A percentile compares a stretch with the other conserved stretches of the same genome.
phyloP scores from a whole-genome alignment of 371 early-diverging fungal genomes.

The Apophysomyces trapeziformis region DNA sequence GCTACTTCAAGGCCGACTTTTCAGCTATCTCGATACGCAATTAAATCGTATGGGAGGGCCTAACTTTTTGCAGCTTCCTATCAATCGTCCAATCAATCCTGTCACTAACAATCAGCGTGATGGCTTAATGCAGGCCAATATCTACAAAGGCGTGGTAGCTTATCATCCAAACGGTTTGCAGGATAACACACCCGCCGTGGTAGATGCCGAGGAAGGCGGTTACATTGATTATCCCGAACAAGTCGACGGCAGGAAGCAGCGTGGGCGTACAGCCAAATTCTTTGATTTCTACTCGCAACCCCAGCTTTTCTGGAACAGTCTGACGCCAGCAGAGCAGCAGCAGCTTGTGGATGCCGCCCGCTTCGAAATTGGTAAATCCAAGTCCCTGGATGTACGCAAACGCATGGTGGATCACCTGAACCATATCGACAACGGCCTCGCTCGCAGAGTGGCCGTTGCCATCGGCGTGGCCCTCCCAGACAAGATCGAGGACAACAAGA shows the following conservation, averaged over 20 bases:
- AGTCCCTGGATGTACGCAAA: conserved; percentile 32
- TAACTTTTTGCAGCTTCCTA: conserved; percentile 59
- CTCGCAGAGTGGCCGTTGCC: conserved; percentile 41
- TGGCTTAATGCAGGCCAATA: conserved; percentile 40
- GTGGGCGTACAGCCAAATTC: conserved; percentile 33
- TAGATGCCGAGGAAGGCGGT: conserved; percentile 26
- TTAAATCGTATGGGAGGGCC: conserved; percentile 48
- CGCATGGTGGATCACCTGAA: conserved; percentile 42
- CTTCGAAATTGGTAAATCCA: conserved; percentile 47
- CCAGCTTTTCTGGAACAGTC: conserved; percentile 47
- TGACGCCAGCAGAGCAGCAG: conserved; percentile 44
- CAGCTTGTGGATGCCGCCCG: conserved; percentile 44
- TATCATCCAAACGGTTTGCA: conserved; percentile 41
- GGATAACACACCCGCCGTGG: conserved; percentile 34
- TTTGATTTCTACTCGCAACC: conserved; percentile 54
- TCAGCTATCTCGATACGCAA: conserved; percentile 60
- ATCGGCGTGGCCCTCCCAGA: conserved; percentile 37
- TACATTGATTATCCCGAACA: conserved; percentile 44
- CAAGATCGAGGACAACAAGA: conserved; percentile 26
- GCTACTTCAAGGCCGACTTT: conserved; percentile 59
- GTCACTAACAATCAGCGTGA: conserved; percentile 61
- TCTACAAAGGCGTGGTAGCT: conserved; percentile 33
- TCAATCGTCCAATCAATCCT: conserved; percentile 47
- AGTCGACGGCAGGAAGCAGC: conserved; percentile 24
- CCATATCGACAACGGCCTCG: conserved; percentile 46